Base-by-base conservation (phyloP, 768 basidiomycete genomes). In the Lentinula guzmanii region DNA sequence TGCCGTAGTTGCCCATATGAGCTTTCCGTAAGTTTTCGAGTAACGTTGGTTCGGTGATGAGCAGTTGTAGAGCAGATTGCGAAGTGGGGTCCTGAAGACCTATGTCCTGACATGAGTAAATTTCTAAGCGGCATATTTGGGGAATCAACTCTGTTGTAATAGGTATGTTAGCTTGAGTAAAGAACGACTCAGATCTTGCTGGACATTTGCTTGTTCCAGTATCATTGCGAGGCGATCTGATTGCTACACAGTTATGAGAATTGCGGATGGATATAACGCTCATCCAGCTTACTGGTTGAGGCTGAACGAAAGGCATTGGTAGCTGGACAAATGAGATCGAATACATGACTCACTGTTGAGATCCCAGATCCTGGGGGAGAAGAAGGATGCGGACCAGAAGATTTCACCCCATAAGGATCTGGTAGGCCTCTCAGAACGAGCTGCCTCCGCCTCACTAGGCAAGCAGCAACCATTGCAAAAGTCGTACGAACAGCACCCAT, bases 401-500 rank as follows among this genome's bases (percentile, higher is more conserved):
- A 48, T 68, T 76, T 85, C 39, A 71, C 56, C 4, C 80, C 79
- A 70, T 93, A 97, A 0, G 95, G 93, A 69, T 98, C 96, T 3
- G 82, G 79, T 52, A 87, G 72, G 1, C 91, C 92, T 33, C 78
- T 75, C 15, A 79, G 66, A 31, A 90, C 76, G 10, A 88, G 73
- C 70, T 93, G 89, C 67, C 88, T 91, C 52, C 96, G 79, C 46
- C 96, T 80, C 1, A 98, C 80, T 39, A 99, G 79, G 61, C 87
- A 85, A 0, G 96, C 95, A 6, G 94, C 92, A n/a, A 89, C 84
- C 97, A 98, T 98, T 3, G 93, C 94, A 69, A 97, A 98, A 0
- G 95, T 98, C 2, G 95, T 95, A 18, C 96, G 83, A 1, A 98
- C 95, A 2, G 93, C 93, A 50, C 97, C 97, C 86, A 96, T 94